These are phyloP conservation scores for Luffa aegyptiaca DNA, from an alignment of 306 rosid genomes.

Conservation along the genomic window DNA sequence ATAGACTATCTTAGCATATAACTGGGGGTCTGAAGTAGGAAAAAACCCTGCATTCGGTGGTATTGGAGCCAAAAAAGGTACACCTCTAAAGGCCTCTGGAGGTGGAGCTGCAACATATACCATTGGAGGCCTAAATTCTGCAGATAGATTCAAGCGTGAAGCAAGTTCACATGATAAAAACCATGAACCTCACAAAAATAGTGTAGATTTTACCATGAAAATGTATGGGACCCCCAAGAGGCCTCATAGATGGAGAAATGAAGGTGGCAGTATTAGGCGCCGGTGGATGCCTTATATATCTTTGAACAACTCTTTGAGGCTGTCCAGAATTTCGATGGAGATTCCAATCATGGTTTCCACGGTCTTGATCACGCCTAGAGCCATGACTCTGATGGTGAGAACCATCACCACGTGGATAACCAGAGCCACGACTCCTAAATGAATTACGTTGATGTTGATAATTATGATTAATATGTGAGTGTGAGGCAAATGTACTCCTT, in stretches of 20 bases:
- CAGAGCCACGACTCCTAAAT: constrained; percentile 41
- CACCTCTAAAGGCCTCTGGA: constrained; percentile 35
- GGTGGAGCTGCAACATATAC: constrained; percentile 34
- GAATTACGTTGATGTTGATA: constrained; percentile 50
- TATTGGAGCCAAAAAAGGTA: constrained; percentile 42
- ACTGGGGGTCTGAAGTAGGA: constrained; percentile 43
- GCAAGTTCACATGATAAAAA: constrained; percentile 4
- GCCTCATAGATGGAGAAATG: constrained; percentile 30
- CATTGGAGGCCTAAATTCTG: constrained; percentile 40
- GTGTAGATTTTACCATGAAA: constrained; percentile 43
- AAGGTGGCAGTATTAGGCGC: constrained; percentile 38
- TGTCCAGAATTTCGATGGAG: constrained; percentile 37
- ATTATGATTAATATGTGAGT: constrained; percentile 34
- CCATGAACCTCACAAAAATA: neutral
- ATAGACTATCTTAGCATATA: constrained; percentile 40
- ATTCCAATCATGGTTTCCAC: constrained; percentile 71
- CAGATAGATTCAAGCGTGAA: constrained; percentile 16
- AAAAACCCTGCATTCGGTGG: constrained; percentile 24
- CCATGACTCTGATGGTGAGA: constrained; percentile 48
- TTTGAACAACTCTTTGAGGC: constrained; percentile 36
- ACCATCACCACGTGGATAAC: constrained; percentile 66
- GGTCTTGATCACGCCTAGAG: constrained; percentile 67
- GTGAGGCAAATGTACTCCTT: constrained; percentile 38
- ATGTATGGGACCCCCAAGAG: constrained; percentile 42
- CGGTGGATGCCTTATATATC: constrained; percentile 39